These are phyloP conservation scores for Russula lepida DNA, from an alignment of 768 basidiomycete species.

Conservation along the genomic window DNA sequence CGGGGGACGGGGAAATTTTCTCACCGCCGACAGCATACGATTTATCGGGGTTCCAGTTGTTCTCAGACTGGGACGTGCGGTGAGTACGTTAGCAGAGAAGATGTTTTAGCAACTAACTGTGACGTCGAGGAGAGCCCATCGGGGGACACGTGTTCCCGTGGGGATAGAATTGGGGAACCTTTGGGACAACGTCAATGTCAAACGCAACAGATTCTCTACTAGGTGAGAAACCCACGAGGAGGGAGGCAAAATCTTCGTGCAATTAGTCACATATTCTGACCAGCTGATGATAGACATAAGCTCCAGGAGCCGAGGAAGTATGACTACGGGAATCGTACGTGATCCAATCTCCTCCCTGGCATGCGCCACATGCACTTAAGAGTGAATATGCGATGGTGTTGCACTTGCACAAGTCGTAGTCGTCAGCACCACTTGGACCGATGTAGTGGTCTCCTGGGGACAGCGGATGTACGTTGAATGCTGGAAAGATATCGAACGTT, in stretches of 20 bases:
- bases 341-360: not conserved
- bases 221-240: not conserved
- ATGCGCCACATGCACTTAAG: not conserved
- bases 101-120: not conserved
- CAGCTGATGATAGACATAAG: not conserved
- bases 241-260: not conserved
- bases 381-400: not conserved
- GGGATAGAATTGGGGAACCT: slow-evolving; percentile 5
- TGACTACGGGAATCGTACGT: not conserved
- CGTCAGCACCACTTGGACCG: not conserved
- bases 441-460: not conserved
- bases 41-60: not conserved
- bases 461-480: not conserved
- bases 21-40: not conserved
- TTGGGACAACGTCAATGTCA: too few relatives aligned
- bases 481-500: not conserved
- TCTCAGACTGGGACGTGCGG: not conserved
- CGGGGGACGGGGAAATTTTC: not conserved
- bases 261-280: not conserved
- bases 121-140: not conserved
- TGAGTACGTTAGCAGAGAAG: not conserved
- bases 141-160: not conserved
- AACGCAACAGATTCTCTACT: not conserved
- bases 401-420: not conserved
- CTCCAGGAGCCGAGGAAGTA: not conserved